Evolutionary conservation across 176 grass and related monocot species (phyloP).

Genomic region (Lolium rigidum): DNA sequence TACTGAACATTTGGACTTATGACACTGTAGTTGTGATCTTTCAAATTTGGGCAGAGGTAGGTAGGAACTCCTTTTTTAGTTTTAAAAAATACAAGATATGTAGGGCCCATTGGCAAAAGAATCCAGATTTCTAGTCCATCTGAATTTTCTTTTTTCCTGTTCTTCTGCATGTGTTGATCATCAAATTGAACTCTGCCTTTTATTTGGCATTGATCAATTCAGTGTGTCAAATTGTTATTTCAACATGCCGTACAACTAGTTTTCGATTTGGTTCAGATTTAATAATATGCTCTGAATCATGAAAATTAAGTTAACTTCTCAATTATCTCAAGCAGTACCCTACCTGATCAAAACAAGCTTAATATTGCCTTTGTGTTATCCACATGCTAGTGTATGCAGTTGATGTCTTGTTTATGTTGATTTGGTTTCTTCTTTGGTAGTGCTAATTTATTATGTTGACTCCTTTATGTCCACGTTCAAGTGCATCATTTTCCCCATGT

Average conservation of each 20-base stretch:
- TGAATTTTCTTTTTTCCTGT: background rate
- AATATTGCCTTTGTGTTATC: background rate
- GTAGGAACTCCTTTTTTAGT: background rate
- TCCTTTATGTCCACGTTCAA: background rate
- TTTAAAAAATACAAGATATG: background rate
- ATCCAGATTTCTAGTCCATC: background rate
- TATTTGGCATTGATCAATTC: background rate
- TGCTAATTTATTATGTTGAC: slow-evolving; percentile 29
- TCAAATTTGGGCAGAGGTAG: slow-evolving; percentile 6
- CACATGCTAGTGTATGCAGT: background rate
- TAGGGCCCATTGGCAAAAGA: background rate
- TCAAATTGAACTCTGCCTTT: background rate
- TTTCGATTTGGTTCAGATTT: background rate
- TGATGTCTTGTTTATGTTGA: background rate
- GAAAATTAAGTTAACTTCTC: background rate
- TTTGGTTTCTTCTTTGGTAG: slow-evolving; percentile 11
- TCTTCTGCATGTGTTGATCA: background rate
- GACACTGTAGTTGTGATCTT: background rate
- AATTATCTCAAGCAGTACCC: background rate
- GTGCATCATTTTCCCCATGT: background rate
- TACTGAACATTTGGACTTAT: background rate
- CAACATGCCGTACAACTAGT: background rate
- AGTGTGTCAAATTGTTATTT: background rate
- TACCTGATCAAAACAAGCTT: background rate
- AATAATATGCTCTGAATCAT: background rate